Base-by-base conservation (phyloP, 495 filamentous ascomycete species). In the Beverwykella pulmonaria region DNA sequence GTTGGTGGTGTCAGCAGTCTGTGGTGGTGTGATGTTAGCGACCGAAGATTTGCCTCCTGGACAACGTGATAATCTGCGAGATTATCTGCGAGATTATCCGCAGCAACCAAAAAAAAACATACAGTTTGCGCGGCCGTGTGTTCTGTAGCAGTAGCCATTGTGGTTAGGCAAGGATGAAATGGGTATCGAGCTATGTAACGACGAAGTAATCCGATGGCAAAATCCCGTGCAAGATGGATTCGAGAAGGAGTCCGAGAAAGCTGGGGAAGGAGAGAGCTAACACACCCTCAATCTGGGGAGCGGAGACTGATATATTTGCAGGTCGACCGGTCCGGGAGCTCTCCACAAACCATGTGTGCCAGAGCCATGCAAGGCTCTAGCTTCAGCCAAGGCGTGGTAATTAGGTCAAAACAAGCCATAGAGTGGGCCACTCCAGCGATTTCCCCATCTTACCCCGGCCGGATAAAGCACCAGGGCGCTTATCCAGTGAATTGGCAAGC, bases 131-230 rank as follows among this genome's bases (percentile, higher is more conserved):
- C 10, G 17, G 6, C 17, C 17, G 39, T 54, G 20, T 27, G 25
- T 46, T 70, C 67, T 15, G 41, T 49, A 34, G 68, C 68, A 36
- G 68, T 70, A 41, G 68, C 68, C 68, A 70, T 70, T 63, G 56
- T 53, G 34, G 20, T 27, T 53, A 23, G 14, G 41, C 15, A 32
- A 53, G 25, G 7, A 39, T 57, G 27, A 26, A 61, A 61, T 30
- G 17, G 55, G 53, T 69, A 61, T 69, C 67, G 41, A 65, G 59
- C 47, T 44, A 36, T 29, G 52, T 19, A 49, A 12, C 12, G 30
- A 34, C 30, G 30, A 34, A 47, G 47, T 20, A 46, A 23, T 30
- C 23, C 3, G 41, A 48, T 25, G n/a, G 15, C 48, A 54, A 27
- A 48, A 23, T 17, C 27, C 48, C n/a, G 34, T n/a, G 9, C n/a